Percentiles rank a stretch among this genome's conserved stretches.
Evolutionary conservation across 768 basidiomycete genomes (phyloP).

Genomic region (Tulasnella sp.): DNA sequence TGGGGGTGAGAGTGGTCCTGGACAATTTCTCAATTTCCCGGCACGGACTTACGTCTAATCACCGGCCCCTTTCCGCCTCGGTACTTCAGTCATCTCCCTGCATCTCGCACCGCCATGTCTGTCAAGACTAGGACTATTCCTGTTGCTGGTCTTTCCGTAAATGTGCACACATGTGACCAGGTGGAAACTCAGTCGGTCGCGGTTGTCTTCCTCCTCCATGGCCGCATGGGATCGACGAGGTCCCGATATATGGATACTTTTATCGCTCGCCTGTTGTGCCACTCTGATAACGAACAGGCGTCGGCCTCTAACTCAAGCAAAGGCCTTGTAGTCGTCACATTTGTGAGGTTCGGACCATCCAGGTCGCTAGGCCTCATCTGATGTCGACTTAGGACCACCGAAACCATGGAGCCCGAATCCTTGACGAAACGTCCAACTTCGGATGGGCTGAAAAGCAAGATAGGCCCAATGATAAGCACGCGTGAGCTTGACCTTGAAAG

Average conservation of each 20-base stretch:
- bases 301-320: constrained; percentile 19
- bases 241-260: constrained; percentile 39
- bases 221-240: constrained; percentile 40
- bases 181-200: constrained; percentile 34
- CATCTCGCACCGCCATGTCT: not conserved
- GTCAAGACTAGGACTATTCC: constrained; percentile 18
- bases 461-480: constrained; percentile 45
- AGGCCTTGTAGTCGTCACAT: constrained; percentile 47
- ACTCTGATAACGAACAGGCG: constrained; percentile 31
- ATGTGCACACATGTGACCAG: constrained; percentile 14
- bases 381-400: constrained; percentile 47
- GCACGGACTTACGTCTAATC: not conserved
- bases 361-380: not conserved
- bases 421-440: constrained; percentile 42
- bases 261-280: constrained; percentile 40
- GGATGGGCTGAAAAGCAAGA: constrained; percentile 40
- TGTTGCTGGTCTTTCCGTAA: constrained; percentile 20
- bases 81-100: not conserved
- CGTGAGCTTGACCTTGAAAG: constrained; percentile 38
- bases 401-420: constrained; percentile 49
- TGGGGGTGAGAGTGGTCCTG: constrained; percentile 9
- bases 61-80: not conserved
- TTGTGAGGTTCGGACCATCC: constrained; percentile 40
- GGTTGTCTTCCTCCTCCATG: constrained; percentile 50
- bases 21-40: constrained; percentile 25